Conservation (phyloP, 2,329 filamentous ascomycete species). For the Geoglossum cookeanum region DNA sequence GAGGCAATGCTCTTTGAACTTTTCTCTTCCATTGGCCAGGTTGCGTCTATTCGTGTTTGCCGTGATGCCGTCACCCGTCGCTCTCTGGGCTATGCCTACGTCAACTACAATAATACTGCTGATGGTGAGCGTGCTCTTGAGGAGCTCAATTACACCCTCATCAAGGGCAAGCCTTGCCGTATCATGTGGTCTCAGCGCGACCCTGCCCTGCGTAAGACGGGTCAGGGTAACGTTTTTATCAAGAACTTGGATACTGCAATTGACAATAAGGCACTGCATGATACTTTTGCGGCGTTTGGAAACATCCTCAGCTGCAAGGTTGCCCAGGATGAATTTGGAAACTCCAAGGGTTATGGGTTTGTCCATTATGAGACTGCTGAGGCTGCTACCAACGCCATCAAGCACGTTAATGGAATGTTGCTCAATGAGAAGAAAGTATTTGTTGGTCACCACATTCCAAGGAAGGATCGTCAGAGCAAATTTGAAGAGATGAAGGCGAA, state of each 20-base stretch:
- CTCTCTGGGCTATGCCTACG: constrained; percentile 97
- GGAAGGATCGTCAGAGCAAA: constrained; percentile 99
- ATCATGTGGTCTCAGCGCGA: constrained; percentile 99
- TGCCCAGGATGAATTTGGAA: constrained; percentile 87
- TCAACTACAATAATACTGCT: constrained; percentile 96
- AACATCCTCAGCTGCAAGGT: constrained; percentile 99
- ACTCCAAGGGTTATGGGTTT: constrained; percentile 97
- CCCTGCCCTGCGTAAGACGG: constrained; percentile 95
- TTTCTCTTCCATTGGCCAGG: constrained; percentile 97
- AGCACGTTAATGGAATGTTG: constrained; percentile 98
- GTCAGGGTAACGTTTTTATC: constrained; percentile 99
- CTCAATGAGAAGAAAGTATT: constrained; percentile 99
- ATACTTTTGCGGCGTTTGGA: constrained; percentile 96
- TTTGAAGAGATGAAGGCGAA: constrained; percentile 99
- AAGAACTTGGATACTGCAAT: constrained; percentile 98
- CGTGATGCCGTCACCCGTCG: constrained; percentile 96
- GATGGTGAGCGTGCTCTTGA: constrained; percentile 97
- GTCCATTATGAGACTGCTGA: constrained; percentile 99
- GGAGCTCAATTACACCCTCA: constrained; percentile 98
- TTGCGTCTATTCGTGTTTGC: constrained; percentile 98
- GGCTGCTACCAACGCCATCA: constrained; percentile 90
- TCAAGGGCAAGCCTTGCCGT: constrained; percentile 96
- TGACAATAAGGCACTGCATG: constrained; percentile 99
- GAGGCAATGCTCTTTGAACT: constrained; percentile 99
- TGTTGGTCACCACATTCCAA: constrained; percentile 96